Conservation (phyloP, 2,329 filamentous ascomycete genomes). For the Ceratocystis lukuohia region DNA sequence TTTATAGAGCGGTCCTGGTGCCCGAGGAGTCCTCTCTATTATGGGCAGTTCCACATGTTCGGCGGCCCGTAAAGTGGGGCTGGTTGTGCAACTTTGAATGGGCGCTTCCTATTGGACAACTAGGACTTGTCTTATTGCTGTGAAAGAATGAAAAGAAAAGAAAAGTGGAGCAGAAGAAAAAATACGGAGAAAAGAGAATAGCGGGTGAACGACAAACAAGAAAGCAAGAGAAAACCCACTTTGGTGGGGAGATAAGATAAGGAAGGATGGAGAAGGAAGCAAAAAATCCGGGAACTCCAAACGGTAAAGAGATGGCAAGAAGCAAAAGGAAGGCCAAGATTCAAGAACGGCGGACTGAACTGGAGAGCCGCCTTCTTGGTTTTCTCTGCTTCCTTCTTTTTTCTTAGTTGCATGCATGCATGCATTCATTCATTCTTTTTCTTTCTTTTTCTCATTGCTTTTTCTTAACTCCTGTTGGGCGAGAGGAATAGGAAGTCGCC, state of each 20-base stretch:
- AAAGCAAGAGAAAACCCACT: not conserved
- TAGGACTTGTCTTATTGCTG: not conserved
- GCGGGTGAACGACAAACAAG: slow-evolving; percentile 3
- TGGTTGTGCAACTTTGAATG: not conserved
- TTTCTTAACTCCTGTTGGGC: not conserved
- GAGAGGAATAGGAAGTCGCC: not conserved
- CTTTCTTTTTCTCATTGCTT: not conserved
- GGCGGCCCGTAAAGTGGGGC: not conserved
- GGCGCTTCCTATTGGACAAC: not conserved
- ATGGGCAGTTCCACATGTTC: not conserved
- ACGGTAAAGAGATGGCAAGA: not conserved
- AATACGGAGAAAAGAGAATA: not conserved
- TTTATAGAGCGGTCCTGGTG: not conserved
- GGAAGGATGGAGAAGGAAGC: slow-evolving; percentile 9
- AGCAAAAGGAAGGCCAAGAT: not conserved
- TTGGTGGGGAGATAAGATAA: slow-evolving; percentile 8
- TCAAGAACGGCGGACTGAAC: not conserved
- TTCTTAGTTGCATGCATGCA: not conserved
- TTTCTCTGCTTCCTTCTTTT: not conserved
- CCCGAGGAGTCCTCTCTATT: not conserved
- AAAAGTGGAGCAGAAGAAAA: not conserved
- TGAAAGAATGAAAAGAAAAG: not conserved
- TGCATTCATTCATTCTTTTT: not conserved
- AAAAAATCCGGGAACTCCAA: not conserved
- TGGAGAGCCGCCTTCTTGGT: not conserved